Evolutionary conservation across 1,139 yeast species (phyloP), one percentile per base, ranked within the genome.

Genomic region (Pichia sp.): DNA sequence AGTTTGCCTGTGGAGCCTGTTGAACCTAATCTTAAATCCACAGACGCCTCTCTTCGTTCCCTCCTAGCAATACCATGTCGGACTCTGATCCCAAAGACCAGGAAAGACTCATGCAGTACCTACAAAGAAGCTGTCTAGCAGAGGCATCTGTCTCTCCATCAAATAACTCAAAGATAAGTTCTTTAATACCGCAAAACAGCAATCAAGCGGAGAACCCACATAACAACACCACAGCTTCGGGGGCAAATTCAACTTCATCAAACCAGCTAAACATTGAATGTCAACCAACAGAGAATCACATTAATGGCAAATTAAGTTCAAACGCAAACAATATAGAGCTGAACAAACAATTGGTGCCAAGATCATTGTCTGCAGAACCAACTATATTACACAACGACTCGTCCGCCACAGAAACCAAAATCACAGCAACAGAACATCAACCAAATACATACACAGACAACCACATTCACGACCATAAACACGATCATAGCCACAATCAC

Each of bases 101-200:
- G 22, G 18, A 34, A 21, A n/a, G 35, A 34, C 38, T 42, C 19
- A 45, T 45, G 48, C 40, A 37, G 21, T 45, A 45, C 28, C 35
- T 46, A 3, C 49, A 46, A 27, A 37, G 35, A 17, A 42, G 44
- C 18, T 46, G 49, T 33, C n/a, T 43, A 4, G 24, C 15, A n/a
- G 48, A 41, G 17, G 12, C 38, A 10, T 17, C 19, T 27, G 28
- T 15, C 10, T 19, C 43, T 4, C 4, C 24, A 12, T 41, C 47
- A 6, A 9, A 15, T 8, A 24, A 17, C 19, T n/a, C 12, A 12
- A 38, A 8, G 10, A 19, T 38, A 14, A 27, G 20, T 10, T 38
- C 40, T 12, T 35, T 32, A n/a, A 15, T 40, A 20, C 34, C 38
- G 27, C 9, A 32, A 11, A 22, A 34, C 18, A 22, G 15, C 21